Base-by-base conservation (phyloP, 129 eudicot species). In the Smallanthus sonchifolius region DNA sequence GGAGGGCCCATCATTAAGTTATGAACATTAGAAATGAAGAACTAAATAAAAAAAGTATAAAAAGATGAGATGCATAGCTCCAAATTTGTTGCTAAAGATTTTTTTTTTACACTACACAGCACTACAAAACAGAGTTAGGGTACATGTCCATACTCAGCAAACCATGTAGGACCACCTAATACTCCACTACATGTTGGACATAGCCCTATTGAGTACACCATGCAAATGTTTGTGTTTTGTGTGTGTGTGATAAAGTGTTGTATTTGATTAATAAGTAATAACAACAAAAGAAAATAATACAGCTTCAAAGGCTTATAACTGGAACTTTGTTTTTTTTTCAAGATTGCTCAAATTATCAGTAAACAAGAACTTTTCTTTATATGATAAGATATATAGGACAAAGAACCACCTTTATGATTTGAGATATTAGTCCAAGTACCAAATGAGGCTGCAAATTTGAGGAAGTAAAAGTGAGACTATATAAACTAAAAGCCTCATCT, bases 381-480 rank as follows among this genome's bases (percentile, higher is more conserved):
- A 15, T 37, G 36, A 47, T 49, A 62, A 13, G 56, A 55, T 40
- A 77, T n/a, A 49, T 0, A 6, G 32, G 39, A 70, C 37, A 62
- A 78, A 45, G 34, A 28, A 54, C 84, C 52, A 92, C 97, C 96
- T 92, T 92, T 75, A 92, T 92, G 81, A 92, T 92, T 84, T 92
- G 97, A 64, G 96, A 89, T 44, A 92, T 92, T 69, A 92, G 72
- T 49, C 97, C 97, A 78, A 92, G 97, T 35, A 92, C 85, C 83
- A 92, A 83, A 85, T 92, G 96, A 82, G 94, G 96, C 97, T 92
- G 94, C 92, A 87, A 70, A 65, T 14, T 61, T 14, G 19, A 51
- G 45, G 51, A 67, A 65, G 34, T 32, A 60, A 16, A 74, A 39
- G 32, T 81, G 19, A 77, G 54, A 70, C 30, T 39, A 9, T 8